Base-by-base conservation (phyloP, 192 early-diverging fungal species). In the Backusella morwellensis region DNA sequence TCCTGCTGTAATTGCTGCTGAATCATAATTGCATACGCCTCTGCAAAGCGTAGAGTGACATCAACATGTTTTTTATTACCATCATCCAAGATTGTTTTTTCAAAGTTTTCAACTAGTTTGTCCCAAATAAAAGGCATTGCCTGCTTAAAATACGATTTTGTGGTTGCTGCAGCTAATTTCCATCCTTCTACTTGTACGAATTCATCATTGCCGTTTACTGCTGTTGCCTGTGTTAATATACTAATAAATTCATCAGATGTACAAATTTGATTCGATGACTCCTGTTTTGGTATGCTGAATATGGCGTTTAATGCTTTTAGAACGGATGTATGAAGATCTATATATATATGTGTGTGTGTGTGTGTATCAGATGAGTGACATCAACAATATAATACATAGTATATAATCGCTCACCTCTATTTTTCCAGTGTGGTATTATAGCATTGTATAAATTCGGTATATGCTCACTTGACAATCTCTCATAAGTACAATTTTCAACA, bases 401-500 rank as follows among this genome's bases (percentile, higher is more conserved):
- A 35, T 35, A 14, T 35, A 38, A 26, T 26, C 23, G 0, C 29
- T 44, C 35, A 75, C 74, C 63, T 44, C 15, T 21, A 14, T 40
- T 54, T n/a, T 66, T 67, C 74, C 74, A 75, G 19, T 67, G 56
- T 32, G 56, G 8, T 26, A 66, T 36, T 17, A 75, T n/a, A 3
- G 66, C 56, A 50, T 44, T 41, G 70, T 83, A 86, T 17, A 83
- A 40, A 1, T 69, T 72, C 29, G 83, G 32, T 21, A 85, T 38
- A 70, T 85, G 82, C 4, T 75, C 76, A n/a, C n/a, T 8, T 4
- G 81, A 73, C 9, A 86, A 68, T 23, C 83, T 63, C 32, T 86
- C 81, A 70, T 86, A 86, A 29, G 81, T 67, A 21, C 71, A 59
- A 38, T 84, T 86, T 14, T 73, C 68, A 8, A 83, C 73, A 11